phyloP scores from a whole-genome alignment of 177 flowering plant species.

The Viscum album region DNA sequence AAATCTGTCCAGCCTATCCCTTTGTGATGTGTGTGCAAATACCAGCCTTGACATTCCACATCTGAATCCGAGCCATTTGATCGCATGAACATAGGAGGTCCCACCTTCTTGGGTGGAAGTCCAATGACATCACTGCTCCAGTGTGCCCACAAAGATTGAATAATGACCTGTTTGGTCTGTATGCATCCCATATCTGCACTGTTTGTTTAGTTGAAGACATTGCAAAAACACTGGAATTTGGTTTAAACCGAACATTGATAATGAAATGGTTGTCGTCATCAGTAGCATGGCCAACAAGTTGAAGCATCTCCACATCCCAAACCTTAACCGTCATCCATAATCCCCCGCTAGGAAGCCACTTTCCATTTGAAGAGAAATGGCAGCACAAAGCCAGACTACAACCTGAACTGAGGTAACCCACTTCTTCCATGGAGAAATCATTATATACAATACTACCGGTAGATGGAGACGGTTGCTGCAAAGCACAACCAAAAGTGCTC shows the following conservation, averaged over 20 bases:
- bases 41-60: constrained; percentile 28
- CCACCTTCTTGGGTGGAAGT: constrained; percentile 39
- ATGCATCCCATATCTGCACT: constrained; percentile 42
- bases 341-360: neutral
- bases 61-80: constrained; percentile 30
- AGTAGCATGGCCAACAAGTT: constrained; percentile 1
- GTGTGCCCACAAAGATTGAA: constrained; percentile 33
- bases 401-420: constrained; percentile 15
- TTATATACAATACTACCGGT: too few species aligned
- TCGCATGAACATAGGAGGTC: constrained; percentile 46
- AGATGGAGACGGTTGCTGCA: too few species aligned
- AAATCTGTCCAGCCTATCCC: constrained; percentile 16
- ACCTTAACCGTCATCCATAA: constrained; percentile 14
- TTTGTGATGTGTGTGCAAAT: constrained; percentile 23
- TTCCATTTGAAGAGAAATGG: constrained; percentile 6
- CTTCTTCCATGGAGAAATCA: constrained; percentile 19
- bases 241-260: constrained; percentile 40
- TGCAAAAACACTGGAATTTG: constrained; percentile 35
- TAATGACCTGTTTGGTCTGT: constrained; percentile 24
- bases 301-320: constrained; percentile 16
- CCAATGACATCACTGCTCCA: constrained; percentile 37
- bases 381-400: neutral
- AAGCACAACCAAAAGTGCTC: too few species aligned
- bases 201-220: constrained; percentile 43
- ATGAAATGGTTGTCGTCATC: constrained; percentile 29